Conservation (phyloP, 331 rosid genomes). For the Arachis monticola region DNA sequence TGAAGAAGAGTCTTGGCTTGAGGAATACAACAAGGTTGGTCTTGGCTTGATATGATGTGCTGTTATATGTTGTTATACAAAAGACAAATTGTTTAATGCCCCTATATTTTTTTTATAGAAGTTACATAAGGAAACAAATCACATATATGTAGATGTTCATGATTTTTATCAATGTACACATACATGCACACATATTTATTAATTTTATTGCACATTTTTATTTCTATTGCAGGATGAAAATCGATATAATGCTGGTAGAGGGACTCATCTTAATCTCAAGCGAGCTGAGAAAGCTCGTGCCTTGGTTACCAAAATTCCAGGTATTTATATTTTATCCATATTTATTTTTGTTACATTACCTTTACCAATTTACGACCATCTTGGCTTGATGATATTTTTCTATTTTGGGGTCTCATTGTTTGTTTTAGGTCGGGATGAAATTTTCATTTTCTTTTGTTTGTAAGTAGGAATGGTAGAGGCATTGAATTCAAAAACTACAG, state of each 20-base stretch:
- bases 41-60: not conserved
- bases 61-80: not conserved
- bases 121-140: slow-evolving; percentile 1
- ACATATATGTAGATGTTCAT: not conserved
- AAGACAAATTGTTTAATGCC: not conserved
- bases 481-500: slow-evolving; percentile 72
- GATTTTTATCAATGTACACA: not conserved
- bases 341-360: not conserved
- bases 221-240: slow-evolving; percentile 77
- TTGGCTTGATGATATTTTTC: slow-evolving; percentile 16
- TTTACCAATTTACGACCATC: not conserved
- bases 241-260: slow-evolving; percentile 95
- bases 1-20: slow-evolving; percentile 99
- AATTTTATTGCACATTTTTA: slow-evolving; percentile 23
- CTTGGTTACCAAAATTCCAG: slow-evolving; percentile 88
- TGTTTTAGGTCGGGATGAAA: slow-evolving; percentile 1
- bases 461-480: slow-evolving; percentile 79
- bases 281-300: slow-evolving; percentile 97
- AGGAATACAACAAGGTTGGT: slow-evolving; percentile 89
- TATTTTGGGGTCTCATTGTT: slow-evolving; percentile 8
- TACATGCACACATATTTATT: slow-evolving; percentile 2
- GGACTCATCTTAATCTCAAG: slow-evolving; percentile 91
- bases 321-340: slow-evolving; percentile 42
- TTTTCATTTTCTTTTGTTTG: slow-evolving; percentile 34
- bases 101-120: not conserved